Percentiles rank a stretch among this genome's conserved stretches.
Conservation (phyloP, 768 basidiomycete species). For the Phylloporus sp. region DNA sequence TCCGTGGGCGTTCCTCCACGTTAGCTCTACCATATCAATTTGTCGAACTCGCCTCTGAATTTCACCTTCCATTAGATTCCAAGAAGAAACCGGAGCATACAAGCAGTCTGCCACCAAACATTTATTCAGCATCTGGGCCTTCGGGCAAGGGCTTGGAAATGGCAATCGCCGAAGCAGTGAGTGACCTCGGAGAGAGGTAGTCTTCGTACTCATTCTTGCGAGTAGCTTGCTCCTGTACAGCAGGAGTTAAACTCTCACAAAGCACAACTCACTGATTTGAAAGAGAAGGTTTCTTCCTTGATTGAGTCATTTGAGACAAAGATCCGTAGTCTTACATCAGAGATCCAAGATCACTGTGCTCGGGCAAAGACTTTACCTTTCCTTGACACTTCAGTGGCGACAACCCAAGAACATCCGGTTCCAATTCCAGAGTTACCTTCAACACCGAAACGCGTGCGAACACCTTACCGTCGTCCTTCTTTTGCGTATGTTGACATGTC, state of each 20-base stretch:
- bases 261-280: slow-evolving; percentile 37
- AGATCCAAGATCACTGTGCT: slow-evolving; percentile 31
- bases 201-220: slow-evolving; percentile 4
- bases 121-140: slow-evolving; percentile 1
- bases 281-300: slow-evolving; percentile 27
- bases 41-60: neutral
- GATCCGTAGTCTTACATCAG: slow-evolving; percentile 34
- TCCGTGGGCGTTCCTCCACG: slow-evolving; percentile 3
- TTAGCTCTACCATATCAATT: slow-evolving; percentile 8
- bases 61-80: slow-evolving; percentile 1
- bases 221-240: slow-evolving; percentile 48
- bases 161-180: slow-evolving; percentile 28
- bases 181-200: slow-evolving; percentile 1
- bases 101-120: slow-evolving; percentile 2
- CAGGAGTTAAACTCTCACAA: slow-evolving; percentile 46
- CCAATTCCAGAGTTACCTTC: slow-evolving; percentile 30
- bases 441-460: slow-evolving; percentile 32
- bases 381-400: slow-evolving; percentile 6
- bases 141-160: slow-evolving; percentile 13
- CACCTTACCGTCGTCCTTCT: slow-evolving; percentile 22
- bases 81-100: slow-evolving; percentile 1
- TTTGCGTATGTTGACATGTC: slow-evolving; percentile 20
- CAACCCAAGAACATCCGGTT: slow-evolving; percentile 10
- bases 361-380: slow-evolving; percentile 12
- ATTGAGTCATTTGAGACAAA: slow-evolving; percentile 33